Base-by-base conservation (phyloP, 2,329 filamentous ascomycete species). In the Phyllosticta capitalensis region DNA sequence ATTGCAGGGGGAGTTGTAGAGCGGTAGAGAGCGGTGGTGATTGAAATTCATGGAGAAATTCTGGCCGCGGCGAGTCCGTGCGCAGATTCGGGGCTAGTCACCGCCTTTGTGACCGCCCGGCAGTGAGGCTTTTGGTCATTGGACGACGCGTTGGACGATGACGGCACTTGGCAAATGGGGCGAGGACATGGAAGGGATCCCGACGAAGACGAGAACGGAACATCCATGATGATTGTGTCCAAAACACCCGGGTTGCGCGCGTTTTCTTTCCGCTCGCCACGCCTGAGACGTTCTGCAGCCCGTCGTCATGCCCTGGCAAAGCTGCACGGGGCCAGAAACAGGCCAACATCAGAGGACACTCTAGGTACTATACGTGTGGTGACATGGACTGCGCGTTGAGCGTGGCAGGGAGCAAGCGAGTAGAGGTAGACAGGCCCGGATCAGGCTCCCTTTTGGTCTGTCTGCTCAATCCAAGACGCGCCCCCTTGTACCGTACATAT, bases 1-100 rank as follows among this genome's bases (percentile, higher is more conserved):
- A 28, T 26, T 52, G 24, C 52, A 24, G 52, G n/a, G 21, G 17
- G 19, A n/a, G 49, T 21, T 20, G 24, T 14, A 9, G 52, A 26
- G 21, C 20, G 14, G 55, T 30, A 2, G 30, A 21, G 9, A n/a
- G 17, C 22, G 21, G 50, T 33, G 28, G 50, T 33, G 14, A n/a
- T 4, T 19, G 56, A 45, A 22, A 30, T 51, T 58, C 50, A 51
- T 52, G 21, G 21, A 52, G 50, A 58, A 58, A 53, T 58, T 53
- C 56, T 53, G 50, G 30, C 50, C 56, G 30, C 49, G n/a, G 20
- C 22, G 22, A 22, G 22, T 53, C 26, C 22, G 20, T 51, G 51
- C 53, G 14, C 50, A n/a, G 24, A 45, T 24, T 38, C 52, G 56
- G 30, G 49, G 21, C 5, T 3, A 1, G 5, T 33, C 17, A 48